Evolutionary conservation across 2,329 filamentous ascomycete species (phyloP).

Genomic region (Colletotrichum godetiae): DNA sequence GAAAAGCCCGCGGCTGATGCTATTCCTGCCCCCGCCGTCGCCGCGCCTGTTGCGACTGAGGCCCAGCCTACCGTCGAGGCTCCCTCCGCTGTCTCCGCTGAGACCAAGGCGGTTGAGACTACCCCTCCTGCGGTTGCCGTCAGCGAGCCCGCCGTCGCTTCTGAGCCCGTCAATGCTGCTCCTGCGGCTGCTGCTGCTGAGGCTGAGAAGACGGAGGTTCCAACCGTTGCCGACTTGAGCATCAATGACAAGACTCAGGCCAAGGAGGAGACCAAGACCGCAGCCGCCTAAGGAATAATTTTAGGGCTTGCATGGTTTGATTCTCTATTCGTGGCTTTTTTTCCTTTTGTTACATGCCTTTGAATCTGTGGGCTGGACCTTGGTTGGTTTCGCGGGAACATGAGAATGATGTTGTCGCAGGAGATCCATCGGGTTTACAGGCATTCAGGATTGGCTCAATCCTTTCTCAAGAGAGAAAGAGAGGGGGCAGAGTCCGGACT

Average conservation of each 20-base stretch:
- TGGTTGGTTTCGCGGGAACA: not conserved
- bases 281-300: not conserved
- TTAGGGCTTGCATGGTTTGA: not conserved
- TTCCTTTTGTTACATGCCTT: slow-evolving; percentile 4
- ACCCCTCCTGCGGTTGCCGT: slow-evolving; percentile 21
- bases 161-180: slow-evolving; percentile 12
- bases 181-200: not conserved
- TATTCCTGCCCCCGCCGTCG: slow-evolving; percentile 22
- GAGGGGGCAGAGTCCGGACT: not conserved
- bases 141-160: not conserved
- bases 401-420: not conserved
- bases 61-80: slow-evolving; percentile 24
- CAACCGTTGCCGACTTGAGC: slow-evolving; percentile 23
- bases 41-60: not conserved
- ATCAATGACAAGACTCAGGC: slow-evolving; percentile 24
- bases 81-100: slow-evolving; percentile 35
- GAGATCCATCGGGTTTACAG: not conserved
- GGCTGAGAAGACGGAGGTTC: slow-evolving; percentile 33
- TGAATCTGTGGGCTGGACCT: not conserved
- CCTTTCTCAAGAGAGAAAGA: not conserved
- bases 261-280: slow-evolving; percentile 23
- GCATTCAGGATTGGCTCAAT: not conserved
- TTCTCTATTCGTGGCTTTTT: not conserved
- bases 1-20: slow-evolving; percentile 32
- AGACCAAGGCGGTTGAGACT: slow-evolving; percentile 35